Percentiles rank a stretch among this genome's conserved stretches.
Conservation (phyloP, 2,329 filamentous ascomycete species). For the Calcarisporium arbuscula region DNA sequence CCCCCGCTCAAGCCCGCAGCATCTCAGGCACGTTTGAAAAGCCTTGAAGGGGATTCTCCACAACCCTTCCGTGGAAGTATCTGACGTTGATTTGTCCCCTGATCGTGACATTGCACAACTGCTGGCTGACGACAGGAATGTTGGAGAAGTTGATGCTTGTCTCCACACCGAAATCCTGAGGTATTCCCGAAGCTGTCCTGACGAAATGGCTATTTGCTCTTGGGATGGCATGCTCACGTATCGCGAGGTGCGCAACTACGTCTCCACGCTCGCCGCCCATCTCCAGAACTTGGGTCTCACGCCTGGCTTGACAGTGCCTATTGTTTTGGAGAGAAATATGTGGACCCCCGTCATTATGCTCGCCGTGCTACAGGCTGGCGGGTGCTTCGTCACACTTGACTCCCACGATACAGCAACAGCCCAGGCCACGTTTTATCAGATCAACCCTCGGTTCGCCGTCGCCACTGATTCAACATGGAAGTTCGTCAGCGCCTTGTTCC, state of each 20-base stretch:
- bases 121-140: too few species aligned
- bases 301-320: constrained; percentile 52
- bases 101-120: too few species aligned
- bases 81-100: too few species aligned
- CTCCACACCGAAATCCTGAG: constrained; percentile 39
- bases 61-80: too few species aligned
- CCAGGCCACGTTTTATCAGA: constrained; percentile 34
- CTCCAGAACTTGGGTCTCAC: constrained; percentile 45
- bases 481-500: constrained; percentile 31
- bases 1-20: too few species aligned
- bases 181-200: constrained; percentile 30
- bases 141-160: constrained; percentile 31
- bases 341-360: constrained; percentile 65
- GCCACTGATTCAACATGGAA: constrained; percentile 35
- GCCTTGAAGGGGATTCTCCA: too few species aligned
- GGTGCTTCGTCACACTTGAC: constrained; percentile 45
- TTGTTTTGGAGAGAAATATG: constrained; percentile 64
- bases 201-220: constrained; percentile 34
- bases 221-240: constrained; percentile 41
- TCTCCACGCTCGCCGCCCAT: constrained; percentile 32
- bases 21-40: too few species aligned
- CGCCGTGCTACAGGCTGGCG: constrained; percentile 56
- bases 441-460: constrained; percentile 38
- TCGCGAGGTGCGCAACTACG: constrained; percentile 29
- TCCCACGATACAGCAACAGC: constrained; percentile 34